A percentile compares a stretch with the other conserved stretches of the same genome.
Conservation (phyloP, 2,329 filamentous ascomycete genomes). For the Trichoderma sp. region DNA sequence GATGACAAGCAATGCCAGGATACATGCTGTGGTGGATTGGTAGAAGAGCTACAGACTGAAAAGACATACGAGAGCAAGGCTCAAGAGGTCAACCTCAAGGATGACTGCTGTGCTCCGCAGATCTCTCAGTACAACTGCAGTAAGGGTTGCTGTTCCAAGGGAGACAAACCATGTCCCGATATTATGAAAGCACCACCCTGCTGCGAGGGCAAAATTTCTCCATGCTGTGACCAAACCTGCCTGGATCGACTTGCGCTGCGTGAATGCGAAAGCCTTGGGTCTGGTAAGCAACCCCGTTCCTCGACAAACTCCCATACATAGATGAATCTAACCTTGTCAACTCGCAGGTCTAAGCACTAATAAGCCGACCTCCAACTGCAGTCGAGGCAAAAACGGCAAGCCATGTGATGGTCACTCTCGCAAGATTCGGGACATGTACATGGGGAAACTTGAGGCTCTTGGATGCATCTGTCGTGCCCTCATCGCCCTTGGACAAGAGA, state of each 20-base stretch:
- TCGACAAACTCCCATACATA: no score
- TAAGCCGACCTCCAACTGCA: background rate
- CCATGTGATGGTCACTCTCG: constrained; percentile 38
- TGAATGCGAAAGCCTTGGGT: constrained; percentile 32
- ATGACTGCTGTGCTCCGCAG: background rate
- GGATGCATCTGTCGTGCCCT: constrained; percentile 55
- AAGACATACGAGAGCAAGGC: background rate
- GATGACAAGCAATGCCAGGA: background rate
- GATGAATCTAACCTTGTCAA: background rate
- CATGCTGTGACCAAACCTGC: constrained; percentile 44
- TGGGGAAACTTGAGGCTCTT: constrained; percentile 32
- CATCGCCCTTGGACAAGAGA: constrained; percentile 49
- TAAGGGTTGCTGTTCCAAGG: background rate
- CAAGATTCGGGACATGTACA: background rate
- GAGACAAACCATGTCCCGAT: background rate
- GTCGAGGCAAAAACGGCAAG: constrained; percentile 27
- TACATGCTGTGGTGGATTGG: background rate
- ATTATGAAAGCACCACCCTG: constrained; percentile 28
- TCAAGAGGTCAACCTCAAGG: background rate
- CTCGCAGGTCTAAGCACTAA: constrained; percentile 8
- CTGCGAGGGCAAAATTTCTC: constrained; percentile 40
- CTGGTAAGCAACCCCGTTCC: background rate
- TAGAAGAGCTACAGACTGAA: background rate
- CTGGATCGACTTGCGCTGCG: constrained; percentile 44
- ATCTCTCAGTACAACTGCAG: background rate